Conservation (phyloP, 108 stramenopile species). For the Pseudonitzschia multistriata region DNA sequence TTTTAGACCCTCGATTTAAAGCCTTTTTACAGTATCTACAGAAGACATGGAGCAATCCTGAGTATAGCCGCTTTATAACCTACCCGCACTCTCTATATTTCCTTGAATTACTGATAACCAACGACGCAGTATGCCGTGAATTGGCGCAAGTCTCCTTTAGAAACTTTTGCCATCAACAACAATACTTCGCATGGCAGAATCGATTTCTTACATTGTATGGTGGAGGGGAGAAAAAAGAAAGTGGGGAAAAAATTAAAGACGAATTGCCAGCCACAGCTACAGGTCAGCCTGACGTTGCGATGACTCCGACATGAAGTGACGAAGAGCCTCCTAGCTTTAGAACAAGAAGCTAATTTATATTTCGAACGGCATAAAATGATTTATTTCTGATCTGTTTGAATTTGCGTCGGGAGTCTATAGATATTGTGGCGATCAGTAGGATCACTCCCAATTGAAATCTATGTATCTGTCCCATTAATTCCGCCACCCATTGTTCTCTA, state of each 20-base stretch:
- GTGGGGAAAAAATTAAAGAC: constrained; percentile 2
- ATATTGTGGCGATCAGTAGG: not conserved
- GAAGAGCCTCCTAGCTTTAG: not conserved
- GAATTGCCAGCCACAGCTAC: not conserved
- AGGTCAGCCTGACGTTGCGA: not conserved
- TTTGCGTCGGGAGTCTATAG: no score
- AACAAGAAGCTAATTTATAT: not conserved
- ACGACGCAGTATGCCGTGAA: constrained; percentile 61
- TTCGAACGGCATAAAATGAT: not conserved
- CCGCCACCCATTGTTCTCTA: constrained; percentile 32
- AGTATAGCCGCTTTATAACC: constrained; percentile 67
- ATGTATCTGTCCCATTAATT: not conserved
- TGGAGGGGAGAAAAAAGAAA: constrained; percentile 29
- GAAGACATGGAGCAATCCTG: constrained; percentile 67
- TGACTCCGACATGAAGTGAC: constrained; percentile 3
- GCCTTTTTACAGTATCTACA: constrained; percentile 63
- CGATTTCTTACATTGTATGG: constrained; percentile 71
- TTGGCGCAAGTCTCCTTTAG: constrained; percentile 75
- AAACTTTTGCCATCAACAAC: constrained; percentile 85
- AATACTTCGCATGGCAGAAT: constrained; percentile 85
- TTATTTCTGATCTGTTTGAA: not conserved
- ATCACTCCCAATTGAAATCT: not conserved
- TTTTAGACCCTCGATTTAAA: constrained; percentile 68
- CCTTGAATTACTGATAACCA: constrained; percentile 67
- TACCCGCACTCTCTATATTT: constrained; percentile 87